Conservation (phyloP, 768 basidiomycete species). For the Boletus insuetus region DNA sequence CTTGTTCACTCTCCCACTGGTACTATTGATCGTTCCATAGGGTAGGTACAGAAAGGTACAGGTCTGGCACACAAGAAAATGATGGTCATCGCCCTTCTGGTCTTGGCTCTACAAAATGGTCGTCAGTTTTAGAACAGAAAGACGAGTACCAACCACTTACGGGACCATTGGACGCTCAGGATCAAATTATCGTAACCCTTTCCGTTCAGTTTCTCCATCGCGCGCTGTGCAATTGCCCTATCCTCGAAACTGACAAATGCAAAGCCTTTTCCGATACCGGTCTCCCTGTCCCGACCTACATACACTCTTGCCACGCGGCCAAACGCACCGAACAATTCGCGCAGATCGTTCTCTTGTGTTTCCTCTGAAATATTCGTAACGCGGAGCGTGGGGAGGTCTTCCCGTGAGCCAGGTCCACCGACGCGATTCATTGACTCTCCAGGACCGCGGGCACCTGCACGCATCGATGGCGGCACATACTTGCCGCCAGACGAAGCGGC, state of each 20-base stretch:
- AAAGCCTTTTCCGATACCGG: slow-evolving; percentile 93
- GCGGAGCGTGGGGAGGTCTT: slow-evolving; percentile 94
- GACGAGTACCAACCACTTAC: slow-evolving; percentile 36
- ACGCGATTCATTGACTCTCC: slow-evolving; percentile 68
- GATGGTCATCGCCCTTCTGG: slow-evolving; percentile 37
- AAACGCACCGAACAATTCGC: slow-evolving; percentile 86
- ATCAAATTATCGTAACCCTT: slow-evolving; percentile 93
- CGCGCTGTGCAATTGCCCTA: slow-evolving; percentile 71
- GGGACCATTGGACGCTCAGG: slow-evolving; percentile 63
- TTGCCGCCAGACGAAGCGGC: slow-evolving; percentile 58
- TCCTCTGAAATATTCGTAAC: slow-evolving; percentile 97
- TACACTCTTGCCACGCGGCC: slow-evolving; percentile 87
- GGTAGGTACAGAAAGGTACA: slow-evolving; percentile 1
- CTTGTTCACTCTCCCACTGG: neutral
- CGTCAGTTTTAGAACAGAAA: neutral
- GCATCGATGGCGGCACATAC: slow-evolving; percentile 94
- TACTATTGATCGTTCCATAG: neutral
- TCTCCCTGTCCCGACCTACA: slow-evolving; percentile 92
- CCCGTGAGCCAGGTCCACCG: slow-evolving; percentile 56
- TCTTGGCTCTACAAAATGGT: slow-evolving; percentile 37
- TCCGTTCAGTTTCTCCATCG: slow-evolving; percentile 90
- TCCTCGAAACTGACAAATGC: slow-evolving; percentile 97
- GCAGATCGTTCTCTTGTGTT: slow-evolving; percentile 89
- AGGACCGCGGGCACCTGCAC: slow-evolving; percentile 60
- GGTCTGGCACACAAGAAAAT: neutral